Base-by-base conservation (phyloP, 2,329 filamentous ascomycete species). In the Aspergillus terreus region DNA sequence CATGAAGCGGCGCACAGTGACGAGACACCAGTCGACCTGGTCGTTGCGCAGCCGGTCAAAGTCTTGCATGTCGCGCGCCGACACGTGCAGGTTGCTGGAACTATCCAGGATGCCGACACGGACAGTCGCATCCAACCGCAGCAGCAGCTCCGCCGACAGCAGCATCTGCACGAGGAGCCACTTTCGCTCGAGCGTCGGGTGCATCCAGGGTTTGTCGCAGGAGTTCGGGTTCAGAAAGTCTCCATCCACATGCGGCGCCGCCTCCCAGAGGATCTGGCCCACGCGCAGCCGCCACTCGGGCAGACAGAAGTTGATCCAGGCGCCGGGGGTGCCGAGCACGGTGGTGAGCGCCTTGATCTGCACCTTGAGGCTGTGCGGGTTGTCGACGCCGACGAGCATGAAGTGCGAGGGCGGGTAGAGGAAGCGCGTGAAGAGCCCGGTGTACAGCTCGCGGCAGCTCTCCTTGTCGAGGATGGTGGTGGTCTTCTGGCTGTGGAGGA, bases 1-100 rank as follows among this genome's bases (percentile, higher is more conserved):
- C 30, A 82, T 64, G 46, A 82, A 81, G 2, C 77, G 71, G 19
- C 78, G 73, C 6, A 77, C 77, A 15, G 79, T 69, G 2, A 83
- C 70, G 21, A 83, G 63, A 63, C 82, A 79, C 80, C 80, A 83
- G 47, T 81, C 75, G 4, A 78, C 69, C 58, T 83, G 82, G 4
- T 70, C 67, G n/a, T 72, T 76, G 50, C 76, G 74, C 41, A 78
- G 60, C 19, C 69, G 69, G 44, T 76, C 71, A 47, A 80, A 77
- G 6, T 72, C 67, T 17, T 71, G 63, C 12, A 78, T 66, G 46
- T 80, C 76, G 21, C 71, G 63, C 1, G 65, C 59, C 1, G 71
- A 75, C 40, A 80, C 63, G 32, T 65, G 60, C 21, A 76, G 62
- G n/a, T 70, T 66, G 6, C 68, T 64, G 1, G 71, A 64, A 38